Evolutionary conservation across 2,329 filamentous ascomycete species (phyloP).

Genomic region (Fusarium torreyae): DNA sequence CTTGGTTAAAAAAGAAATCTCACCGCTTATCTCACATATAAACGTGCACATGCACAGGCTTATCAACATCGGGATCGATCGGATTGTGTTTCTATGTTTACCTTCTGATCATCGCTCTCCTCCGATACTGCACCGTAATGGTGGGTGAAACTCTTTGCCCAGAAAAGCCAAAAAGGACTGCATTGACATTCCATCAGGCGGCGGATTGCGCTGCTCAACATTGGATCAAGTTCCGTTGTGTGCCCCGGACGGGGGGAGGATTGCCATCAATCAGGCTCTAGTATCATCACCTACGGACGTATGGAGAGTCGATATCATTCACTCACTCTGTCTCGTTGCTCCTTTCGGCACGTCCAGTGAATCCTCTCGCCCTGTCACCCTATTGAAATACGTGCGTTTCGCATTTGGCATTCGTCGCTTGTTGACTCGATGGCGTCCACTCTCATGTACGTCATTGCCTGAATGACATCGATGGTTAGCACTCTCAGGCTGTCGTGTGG

Average conservation of each 20-base stretch:
- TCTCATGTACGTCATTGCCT: slow-evolving; percentile 20
- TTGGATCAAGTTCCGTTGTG: slow-evolving; percentile 12
- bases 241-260: slow-evolving; percentile 24
- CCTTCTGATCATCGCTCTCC: slow-evolving; percentile 29
- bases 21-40: slow-evolving; percentile 37
- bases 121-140: slow-evolving; percentile 19
- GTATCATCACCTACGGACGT: slow-evolving; percentile 16
- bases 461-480: slow-evolving; percentile 12
- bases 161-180: slow-evolving; percentile 24
- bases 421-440: neutral
- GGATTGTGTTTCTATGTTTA: slow-evolving; percentile 5
- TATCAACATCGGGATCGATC: slow-evolving; percentile 20
- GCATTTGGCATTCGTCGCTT: neutral
- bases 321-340: neutral
- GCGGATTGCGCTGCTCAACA: slow-evolving; percentile 11
- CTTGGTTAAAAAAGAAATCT: slow-evolving; percentile 8
- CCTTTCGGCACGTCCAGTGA: neutral
- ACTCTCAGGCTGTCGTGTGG: neutral
- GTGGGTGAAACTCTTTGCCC: slow-evolving; percentile 38
- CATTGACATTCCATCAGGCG: slow-evolving; percentile 33
- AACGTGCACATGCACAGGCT: neutral
- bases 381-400: neutral
- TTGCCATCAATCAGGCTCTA: slow-evolving; percentile 19
- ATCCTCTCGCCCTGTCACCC: neutral
- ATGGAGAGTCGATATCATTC: slow-evolving; percentile 8